Evolutionary conservation across 2,329 filamentous ascomycete species (phyloP).

Genomic region (Monilinia vaccinii-corymbosi): DNA sequence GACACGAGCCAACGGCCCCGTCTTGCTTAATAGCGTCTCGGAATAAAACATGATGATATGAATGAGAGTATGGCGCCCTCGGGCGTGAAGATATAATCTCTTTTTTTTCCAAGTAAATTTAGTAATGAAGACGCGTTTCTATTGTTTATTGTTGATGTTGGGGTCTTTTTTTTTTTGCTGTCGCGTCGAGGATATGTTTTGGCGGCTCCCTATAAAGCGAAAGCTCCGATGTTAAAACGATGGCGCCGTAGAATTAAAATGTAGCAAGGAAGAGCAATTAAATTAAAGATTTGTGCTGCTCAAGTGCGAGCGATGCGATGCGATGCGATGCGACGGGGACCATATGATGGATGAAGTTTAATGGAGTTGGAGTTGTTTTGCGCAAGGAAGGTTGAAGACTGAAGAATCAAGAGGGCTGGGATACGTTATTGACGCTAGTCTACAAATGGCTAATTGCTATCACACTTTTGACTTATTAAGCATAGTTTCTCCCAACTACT

Average conservation of each 20-base stretch:
- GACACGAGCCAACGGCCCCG: constrained; percentile 90
- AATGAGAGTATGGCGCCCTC: not conserved
- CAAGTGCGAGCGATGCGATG: constrained; percentile 1
- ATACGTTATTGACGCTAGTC: not conserved
- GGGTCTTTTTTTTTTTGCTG: not conserved
- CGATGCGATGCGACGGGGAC: not conserved
- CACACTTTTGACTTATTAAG: no score
- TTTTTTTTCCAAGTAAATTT: not conserved
- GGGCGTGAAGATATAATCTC: not conserved
- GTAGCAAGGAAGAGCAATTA: not conserved
- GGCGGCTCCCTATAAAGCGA: not conserved
- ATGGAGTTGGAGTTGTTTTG: constrained; percentile 1
- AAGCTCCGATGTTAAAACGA: not conserved
- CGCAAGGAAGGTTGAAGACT: constrained; percentile 1
- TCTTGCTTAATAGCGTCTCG: constrained; percentile 90
- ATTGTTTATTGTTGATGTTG: not conserved
- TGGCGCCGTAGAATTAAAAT: not conserved
- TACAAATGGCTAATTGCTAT: not conserved
- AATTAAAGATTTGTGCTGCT: not conserved
- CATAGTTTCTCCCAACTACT: no score
- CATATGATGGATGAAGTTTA: not conserved
- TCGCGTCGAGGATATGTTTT: constrained; percentile 4
- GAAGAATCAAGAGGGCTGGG: constrained; percentile 10
- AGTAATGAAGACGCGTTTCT: not conserved
- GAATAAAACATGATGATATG: constrained; percentile 82